Base-by-base conservation (phyloP, 1,284 basidiomycete species). In the Cryptococcus floricola region DNA sequence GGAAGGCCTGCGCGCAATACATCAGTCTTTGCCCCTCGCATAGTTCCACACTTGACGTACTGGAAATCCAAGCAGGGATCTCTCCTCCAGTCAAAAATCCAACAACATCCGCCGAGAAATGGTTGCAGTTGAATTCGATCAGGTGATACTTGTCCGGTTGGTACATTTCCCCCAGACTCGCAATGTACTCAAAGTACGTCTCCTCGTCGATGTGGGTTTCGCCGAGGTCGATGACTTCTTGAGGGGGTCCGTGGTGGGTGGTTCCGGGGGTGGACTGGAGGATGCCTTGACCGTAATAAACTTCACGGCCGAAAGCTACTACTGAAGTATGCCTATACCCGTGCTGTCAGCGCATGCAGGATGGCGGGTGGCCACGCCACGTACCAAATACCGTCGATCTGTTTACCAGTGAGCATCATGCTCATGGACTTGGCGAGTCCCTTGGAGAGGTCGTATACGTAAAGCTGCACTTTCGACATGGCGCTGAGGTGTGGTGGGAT, bases 141-240 rank as follows among this genome's bases (percentile, higher is more conserved):
- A 95, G 80, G 74, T 95, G 91, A 73, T 96, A 96, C 85, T 91
- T 91, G 69, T 88, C 87, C 2, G 90, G 86, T 2, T 89, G 92
- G 71, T 92, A 96, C 62, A 88, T 84, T 5, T 85, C 80, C 42
- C 82, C 80, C 74, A 94, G 83, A 60, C 88, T 87, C 0, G 75
- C 65, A 37, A 96, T 66, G 70, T 93, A 92, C 39, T 94, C 90
- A 51, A 85, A 73, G 61, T 92, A 92, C 0, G 89, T 93, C 4
- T 84, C 85, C 70, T 88, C 81, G 66, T 95, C 92, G 69, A 95
- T 81, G 0, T 82, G 49, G 0, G 91, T 95, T 69, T 86, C 83
- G 39, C 92, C 93, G 71, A 93, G 84, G 59, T 92, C 85, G 61
- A 91, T 72, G 0, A 88, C 77, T 64, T 88, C 84, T 34, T 89